Percentiles rank a stretch among this genome's conserved stretches.
Evolutionary conservation across 306 rosid genomes (phyloP).

Genomic region (Myrica gale): DNA sequence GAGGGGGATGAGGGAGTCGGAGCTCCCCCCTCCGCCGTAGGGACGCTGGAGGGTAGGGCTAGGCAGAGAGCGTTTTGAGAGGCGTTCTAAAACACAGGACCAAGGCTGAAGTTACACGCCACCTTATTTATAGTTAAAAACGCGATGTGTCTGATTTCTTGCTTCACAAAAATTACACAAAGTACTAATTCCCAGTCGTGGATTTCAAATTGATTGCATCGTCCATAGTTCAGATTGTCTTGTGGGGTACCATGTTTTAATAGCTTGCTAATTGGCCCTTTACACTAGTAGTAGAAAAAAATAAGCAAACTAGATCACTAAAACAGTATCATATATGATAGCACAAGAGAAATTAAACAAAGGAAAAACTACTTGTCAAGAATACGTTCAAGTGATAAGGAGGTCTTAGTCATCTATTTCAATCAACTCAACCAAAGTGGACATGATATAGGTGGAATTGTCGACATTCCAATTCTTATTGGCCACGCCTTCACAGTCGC

Average conservation of each 20-base stretch:
- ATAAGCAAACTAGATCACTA: background rate
- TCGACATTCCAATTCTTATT: too few species aligned
- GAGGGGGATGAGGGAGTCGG: too few species aligned
- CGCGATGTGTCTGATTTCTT: background rate
- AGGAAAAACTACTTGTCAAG: background rate
- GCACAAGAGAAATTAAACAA: background rate
- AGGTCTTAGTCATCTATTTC: background rate
- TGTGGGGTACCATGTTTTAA: background rate
- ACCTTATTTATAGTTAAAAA: constrained; percentile 16
- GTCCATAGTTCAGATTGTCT: background rate
- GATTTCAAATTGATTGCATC: constrained; percentile 2
- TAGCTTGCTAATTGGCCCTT: background rate
- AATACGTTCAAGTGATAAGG: background rate
- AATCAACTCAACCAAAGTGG: constrained; percentile 1
- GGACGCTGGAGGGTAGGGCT: too few species aligned
- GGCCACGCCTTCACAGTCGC: too few species aligned
- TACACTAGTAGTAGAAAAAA: background rate
- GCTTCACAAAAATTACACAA: background rate
- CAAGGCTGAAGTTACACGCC: too few species aligned
- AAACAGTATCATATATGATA: background rate
- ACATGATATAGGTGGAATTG: background rate
- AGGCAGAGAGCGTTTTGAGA: too few species aligned
- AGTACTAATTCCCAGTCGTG: background rate
- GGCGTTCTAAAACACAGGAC: too few species aligned
- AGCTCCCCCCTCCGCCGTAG: too few species aligned